Evolutionary conservation across 164 flowering plant species (phyloP), one percentile per base, ranked within the genome.

Genomic region (Vitis rupestris): DNA sequence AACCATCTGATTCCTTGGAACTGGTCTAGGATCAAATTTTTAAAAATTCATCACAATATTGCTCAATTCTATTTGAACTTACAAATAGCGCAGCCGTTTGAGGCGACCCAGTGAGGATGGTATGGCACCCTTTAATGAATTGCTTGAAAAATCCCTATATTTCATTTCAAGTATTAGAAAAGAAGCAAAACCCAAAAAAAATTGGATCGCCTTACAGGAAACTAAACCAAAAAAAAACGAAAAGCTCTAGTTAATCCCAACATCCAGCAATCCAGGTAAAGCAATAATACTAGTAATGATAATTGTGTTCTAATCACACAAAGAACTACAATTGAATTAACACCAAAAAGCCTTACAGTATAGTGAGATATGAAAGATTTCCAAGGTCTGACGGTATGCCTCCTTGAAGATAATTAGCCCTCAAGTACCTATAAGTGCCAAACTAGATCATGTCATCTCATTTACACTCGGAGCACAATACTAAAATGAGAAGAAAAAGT

Each of bases 351-450:
- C 3, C 88, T 86, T 83, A 96, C 99, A 96, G 59, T 69, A 90
- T 87, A 49, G 80, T 86, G 59, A 96, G 90, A 59, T 64, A 61
- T 10, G 93, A 79, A 70, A 96, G 91, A 72, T 86, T 92, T 72
- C 97, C 99, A 73, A 96, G 79, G 72, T 84, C 84, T 58, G 88
- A 69, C 11, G 99, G 99, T 62, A 96, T 92, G 74, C 90, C 88
- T 68, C 98, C 99, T 82, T 93, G 92, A n/a, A 96, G 85, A 80
- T 82, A 90, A 82, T 93, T 96, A 58, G 85, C 91, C 77, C 93
- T 87, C 82, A 96, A 76, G 72, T 92, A 96, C 79, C 99, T 96
- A 63, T 9, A 52, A 7, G 11, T 23, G 7, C 9, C 14, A 47
- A 48, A 30, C 9, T 4, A 7, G 30, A 50, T 51, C 2, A 53